Evolutionary conservation across 306 rosid species (phyloP).

Genomic region (Boehmeria nivea): DNA sequence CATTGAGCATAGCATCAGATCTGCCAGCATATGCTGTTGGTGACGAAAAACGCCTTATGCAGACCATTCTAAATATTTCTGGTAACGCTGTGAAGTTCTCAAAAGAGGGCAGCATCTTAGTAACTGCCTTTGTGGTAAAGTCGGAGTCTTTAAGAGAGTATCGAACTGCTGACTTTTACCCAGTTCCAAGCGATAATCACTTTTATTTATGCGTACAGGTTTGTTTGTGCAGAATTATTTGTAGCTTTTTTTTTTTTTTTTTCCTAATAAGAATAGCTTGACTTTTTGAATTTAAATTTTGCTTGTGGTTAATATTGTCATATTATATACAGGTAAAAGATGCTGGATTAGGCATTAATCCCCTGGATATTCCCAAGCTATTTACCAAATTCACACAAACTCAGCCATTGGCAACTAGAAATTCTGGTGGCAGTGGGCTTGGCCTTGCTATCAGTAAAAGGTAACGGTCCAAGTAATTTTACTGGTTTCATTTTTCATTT

Average conservation of each 20-base stretch:
- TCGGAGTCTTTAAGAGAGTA: conserved; percentile 70
- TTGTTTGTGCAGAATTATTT: conserved; percentile 32
- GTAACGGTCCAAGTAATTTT: too few relatives aligned
- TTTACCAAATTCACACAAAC: conserved; percentile 83
- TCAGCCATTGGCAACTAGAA: conserved; percentile 58
- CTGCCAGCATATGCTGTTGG: conserved; percentile 68
- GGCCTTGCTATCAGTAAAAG: conserved; percentile 93
- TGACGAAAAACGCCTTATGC: conserved; percentile 91
- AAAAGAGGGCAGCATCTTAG: conserved; percentile 71
- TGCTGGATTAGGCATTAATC: conserved; percentile 77
- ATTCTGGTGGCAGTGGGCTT: conserved; percentile 72
- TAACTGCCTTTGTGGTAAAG: conserved; percentile 62
- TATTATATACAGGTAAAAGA: conserved; percentile 62
- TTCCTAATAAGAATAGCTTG: background rate
- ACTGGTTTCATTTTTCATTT: too few relatives aligned
- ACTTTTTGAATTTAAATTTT: conserved; percentile 9
- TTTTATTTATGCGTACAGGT: conserved; percentile 91
- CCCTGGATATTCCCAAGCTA: conserved; percentile 77
- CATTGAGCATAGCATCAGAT: conserved; percentile 61
- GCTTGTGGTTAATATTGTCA: conserved; percentile 1
- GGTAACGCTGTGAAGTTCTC: conserved; percentile 98
- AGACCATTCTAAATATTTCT: conserved; percentile 74
- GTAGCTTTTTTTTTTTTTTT: conserved; percentile 19
- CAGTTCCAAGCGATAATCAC: conserved; percentile 61
- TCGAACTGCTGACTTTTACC: conserved; percentile 63